Evolutionary conservation across 306 rosid species (phyloP).

Genomic region (Benincasa hispida): DNA sequence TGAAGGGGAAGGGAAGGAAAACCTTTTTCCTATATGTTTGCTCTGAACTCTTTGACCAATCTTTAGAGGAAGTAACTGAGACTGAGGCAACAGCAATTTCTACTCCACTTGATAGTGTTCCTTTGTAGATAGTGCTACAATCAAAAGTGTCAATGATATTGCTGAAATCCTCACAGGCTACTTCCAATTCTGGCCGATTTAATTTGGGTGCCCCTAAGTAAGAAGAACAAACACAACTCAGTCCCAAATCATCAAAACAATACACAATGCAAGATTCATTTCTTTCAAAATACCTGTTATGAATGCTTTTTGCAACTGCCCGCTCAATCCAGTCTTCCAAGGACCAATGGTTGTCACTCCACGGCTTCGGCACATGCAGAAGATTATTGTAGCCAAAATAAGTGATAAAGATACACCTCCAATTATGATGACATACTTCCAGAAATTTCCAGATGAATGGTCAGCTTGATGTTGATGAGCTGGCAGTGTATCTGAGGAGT

Average conservation of each 20-base stretch:
- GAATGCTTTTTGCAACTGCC: conserved; percentile 90
- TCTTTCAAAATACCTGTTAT: conserved; percentile 47
- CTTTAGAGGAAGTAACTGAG: conserved; percentile 30
- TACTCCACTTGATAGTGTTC: conserved; percentile 83
- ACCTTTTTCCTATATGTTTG: conserved; percentile 64
- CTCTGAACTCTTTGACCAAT: conserved; percentile 69
- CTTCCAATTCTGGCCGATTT: conserved; percentile 64
- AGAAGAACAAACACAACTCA: conserved; percentile 1
- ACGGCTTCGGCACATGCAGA: conserved; percentile 50
- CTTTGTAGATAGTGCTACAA: conserved; percentile 54
- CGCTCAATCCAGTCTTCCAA: conserved; percentile 93
- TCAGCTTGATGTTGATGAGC: neutral
- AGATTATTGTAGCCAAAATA: conserved; percentile 22
- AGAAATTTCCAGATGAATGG: conserved; percentile 18
- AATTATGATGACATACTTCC: conserved; percentile 37
- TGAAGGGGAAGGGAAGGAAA: neutral
- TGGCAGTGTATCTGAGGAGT: conserved; percentile 10
- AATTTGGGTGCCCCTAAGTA: conserved; percentile 80
- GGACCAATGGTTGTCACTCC: conserved; percentile 61
- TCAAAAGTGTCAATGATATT: conserved; percentile 42
- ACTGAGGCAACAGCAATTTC: conserved; percentile 88
- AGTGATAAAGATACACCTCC: conserved; percentile 27
- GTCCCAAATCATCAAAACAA: neutral
- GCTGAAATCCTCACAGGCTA: conserved; percentile 96
- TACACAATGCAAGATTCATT: neutral